Base-by-base conservation (phyloP, 2,329 filamentous ascomycete genomes). In the Pseudopyricularia javanii region DNA sequence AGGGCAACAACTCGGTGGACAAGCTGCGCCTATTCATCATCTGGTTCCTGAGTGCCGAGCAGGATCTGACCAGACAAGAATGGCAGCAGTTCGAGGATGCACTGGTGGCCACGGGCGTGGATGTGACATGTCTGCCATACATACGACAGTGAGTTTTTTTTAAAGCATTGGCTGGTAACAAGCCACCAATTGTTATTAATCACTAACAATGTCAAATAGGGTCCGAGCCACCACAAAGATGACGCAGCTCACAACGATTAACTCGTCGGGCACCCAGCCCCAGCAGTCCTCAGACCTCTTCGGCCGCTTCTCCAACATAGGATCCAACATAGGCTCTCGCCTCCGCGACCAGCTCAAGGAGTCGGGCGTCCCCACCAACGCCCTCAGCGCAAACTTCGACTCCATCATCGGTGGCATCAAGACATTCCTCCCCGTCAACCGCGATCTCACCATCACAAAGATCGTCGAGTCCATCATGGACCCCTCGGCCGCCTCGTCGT, bases 391-490 rank as follows among this genome's bases (percentile, higher is more conserved):
- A 52, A 97, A 97, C 66, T 88, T 98, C 62, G 93, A 97, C 67
- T 91, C 86, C 30, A 80, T 98, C 45, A 91, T 97, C 56, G 91
- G 89, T 6, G 91, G 91, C 45, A 91, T 98, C 63, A 98, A 97
- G 71, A 97, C 95, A 69, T 95, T 98, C 70, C 73, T 98, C n/a
- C 93, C 94, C 0, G 88, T 83, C 14, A 94, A 98, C 70, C 89
- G 91, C 61, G 94, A 98, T 64, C 79, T 97, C 9, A 97, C 93
- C 0, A 80, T 98, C 52, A 98, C 94, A 54, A 97, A 97, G 70
- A 96, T 98, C 64, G 91, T 93, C 40, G 93, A 98, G 68, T 95
- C 89, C 1, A 85, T 98, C 62, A 98, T 98, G 91, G 93, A 98
- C 63, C 93, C 93, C 0, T 79, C 88, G 47, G 82, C 89, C 11